Conservation (phyloP, 2,329 filamentous ascomycete species). For the Aureobasidium pullulans region DNA sequence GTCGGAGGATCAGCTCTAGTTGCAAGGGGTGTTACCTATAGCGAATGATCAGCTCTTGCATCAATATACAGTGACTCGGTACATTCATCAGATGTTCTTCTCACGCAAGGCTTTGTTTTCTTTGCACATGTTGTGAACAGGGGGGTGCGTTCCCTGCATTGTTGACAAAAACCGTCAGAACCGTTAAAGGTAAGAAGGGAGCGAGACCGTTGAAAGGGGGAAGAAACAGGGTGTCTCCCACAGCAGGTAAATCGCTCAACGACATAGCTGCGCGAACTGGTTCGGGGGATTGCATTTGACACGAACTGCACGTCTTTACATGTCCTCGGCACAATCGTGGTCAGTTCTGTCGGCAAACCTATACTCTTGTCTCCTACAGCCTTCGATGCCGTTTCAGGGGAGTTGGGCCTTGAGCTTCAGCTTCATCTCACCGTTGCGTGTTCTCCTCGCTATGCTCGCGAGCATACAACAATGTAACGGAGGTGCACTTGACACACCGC, state of each 20-base stretch:
- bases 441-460: neutral
- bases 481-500: conserved; percentile 1
- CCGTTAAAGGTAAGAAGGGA: conserved; percentile 6
- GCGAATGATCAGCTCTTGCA: neutral
- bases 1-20: neutral
- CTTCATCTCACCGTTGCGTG: conserved; percentile 1
- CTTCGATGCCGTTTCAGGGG: conserved; percentile 6
- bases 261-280: neutral
- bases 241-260: neutral
- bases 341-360: neutral
- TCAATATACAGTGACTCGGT: neutral
- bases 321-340: neutral
- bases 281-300: conserved; percentile 7
- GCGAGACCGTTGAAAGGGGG: conserved; percentile 8
- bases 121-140: conserved; percentile 8
- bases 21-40: conserved; percentile 5
- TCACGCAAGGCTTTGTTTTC: neutral
- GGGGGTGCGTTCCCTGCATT: conserved; percentile 1
- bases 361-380: neutral
- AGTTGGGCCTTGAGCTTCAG: neutral
- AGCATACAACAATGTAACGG: neutral
- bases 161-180: conserved; percentile 6
- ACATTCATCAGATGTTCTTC: neutral
- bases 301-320: neutral
- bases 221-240: neutral